Conservation (phyloP, 805 yeast genomes). For the Ogataea populi-albae region DNA sequence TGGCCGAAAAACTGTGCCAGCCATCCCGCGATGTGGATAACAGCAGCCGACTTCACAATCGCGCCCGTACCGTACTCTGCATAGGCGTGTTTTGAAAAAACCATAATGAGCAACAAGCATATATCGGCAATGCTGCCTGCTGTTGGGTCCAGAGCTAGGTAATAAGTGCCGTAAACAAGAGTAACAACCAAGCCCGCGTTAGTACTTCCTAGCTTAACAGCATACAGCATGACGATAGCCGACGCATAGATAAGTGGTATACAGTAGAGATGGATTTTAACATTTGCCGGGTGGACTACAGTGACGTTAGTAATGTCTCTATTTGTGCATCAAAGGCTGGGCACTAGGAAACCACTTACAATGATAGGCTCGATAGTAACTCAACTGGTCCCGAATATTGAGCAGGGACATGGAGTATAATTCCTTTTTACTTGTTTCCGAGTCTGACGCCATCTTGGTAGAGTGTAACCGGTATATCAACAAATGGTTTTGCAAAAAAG, state of each 20-base stretch:
- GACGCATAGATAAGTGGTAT: constrained; percentile 75
- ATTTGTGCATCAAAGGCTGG: neutral
- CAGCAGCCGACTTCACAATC: constrained; percentile 32
- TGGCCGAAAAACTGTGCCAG: constrained; percentile 85
- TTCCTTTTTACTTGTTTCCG: too few relatives aligned
- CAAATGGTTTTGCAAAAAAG: too few relatives aligned
- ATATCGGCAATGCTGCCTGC: constrained; percentile 46
- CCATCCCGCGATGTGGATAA: constrained; percentile 63
- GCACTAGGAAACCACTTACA: constrained; percentile 4
- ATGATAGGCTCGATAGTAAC: constrained; percentile 50
- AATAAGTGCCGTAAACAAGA: constrained; percentile 53
- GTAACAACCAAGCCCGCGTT: constrained; percentile 45
- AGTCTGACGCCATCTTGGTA: too few relatives aligned
- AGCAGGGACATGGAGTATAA: constrained; percentile 23
- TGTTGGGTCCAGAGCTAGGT: constrained; percentile 51
- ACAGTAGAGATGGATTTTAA: constrained; percentile 70
- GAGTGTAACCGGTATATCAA: too few relatives aligned
- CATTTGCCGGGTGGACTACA: constrained; percentile 44
- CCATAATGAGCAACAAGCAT: constrained; percentile 29
- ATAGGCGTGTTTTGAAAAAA: constrained; percentile 16
- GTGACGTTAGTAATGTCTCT: neutral
- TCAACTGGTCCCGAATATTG: constrained; percentile 49
- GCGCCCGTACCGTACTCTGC: constrained; percentile 15
- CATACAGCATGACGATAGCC: constrained; percentile 37
- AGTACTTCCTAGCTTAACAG: constrained; percentile 7